These are phyloP conservation scores for Nidularia pulvinata DNA, from an alignment of 768 basidiomycete genomes.

Conservation along the genomic window DNA sequence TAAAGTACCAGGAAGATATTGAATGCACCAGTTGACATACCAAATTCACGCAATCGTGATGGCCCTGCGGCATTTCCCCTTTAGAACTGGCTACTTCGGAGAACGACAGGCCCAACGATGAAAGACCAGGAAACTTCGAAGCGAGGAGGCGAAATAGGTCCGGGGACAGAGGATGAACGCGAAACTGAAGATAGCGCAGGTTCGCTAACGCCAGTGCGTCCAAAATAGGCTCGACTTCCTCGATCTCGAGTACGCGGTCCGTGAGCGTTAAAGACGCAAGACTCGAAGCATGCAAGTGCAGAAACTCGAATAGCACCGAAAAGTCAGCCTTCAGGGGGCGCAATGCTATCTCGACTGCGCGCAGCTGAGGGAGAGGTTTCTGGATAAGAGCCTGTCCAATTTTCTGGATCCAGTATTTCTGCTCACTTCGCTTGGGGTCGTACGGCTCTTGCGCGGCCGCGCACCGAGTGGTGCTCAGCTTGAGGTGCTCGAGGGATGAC, in stretches of 20 bases:
- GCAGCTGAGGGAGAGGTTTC: constrained; percentile 25
- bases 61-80: too few species aligned
- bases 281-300: constrained; percentile 21
- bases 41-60: too few species aligned
- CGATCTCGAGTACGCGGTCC: constrained; percentile 27
- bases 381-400: constrained; percentile 23
- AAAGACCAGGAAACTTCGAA: constrained; percentile 14
- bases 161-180: constrained; percentile 16
- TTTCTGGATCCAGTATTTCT: constrained; percentile 40
- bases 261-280: constrained; percentile 30
- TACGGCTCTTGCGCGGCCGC: constrained; percentile 9
- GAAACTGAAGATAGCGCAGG: constrained; percentile 15
- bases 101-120: constrained; percentile 17
- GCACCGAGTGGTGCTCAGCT: constrained; percentile 29
- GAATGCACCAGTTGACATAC: too few species aligned
- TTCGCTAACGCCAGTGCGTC: constrained; percentile 9
- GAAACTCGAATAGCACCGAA: constrained; percentile 21
- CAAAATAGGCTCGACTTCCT: constrained; percentile 28
- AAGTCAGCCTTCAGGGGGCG: constrained; percentile 34
- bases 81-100: constrained; percentile 7
- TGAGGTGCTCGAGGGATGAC: constrained; percentile 28
- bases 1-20: too few species aligned
- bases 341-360: constrained; percentile 28
- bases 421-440: constrained; percentile 16
- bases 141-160: constrained; percentile 19